Evolutionary conservation across 345 rosid genomes (phyloP), one percentile per base, ranked within the genome.

Genomic region (Pistacia vera): DNA sequence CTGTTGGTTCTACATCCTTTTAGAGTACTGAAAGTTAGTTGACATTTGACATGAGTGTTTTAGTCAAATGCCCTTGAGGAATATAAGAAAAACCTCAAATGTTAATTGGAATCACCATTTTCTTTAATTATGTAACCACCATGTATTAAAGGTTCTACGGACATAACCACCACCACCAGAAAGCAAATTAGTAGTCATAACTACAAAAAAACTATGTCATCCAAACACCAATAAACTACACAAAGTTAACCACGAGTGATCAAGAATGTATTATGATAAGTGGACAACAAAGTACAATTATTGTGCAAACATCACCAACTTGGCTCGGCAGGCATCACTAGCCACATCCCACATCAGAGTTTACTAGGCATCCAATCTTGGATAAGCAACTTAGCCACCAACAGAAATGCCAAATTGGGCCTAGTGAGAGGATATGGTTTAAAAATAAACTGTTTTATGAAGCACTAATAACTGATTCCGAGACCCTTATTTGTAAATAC

Each of bases 1-100:
- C 28, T 18, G 71, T 22, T 54, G 38, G 67, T 56, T 46, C 18
- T 25, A 33, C 25, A 79, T 55, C 70, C 61, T 67, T 74, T 58
- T 52, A 55, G 7, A 44, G 35, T 69, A 57, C 11, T 56, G 22
- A 49, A 41, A 56, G 51, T 30, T 30, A 30, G 33, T 30, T 11
- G 36, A 25, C 8, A 41, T 18, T 10, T 17, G 22, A 65, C 46
- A 65, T n/a, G 11, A 65, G 11, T 41, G 46, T 44, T 63, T 41
- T 7, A 41, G 2, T 65, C 49, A 44, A 41, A 49, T 25, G 28
- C 11, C 10, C 48, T 12, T 56, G 0, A 56, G 20, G 13, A 56
- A 56, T n/a, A 36, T 56, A 17, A 44, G 13, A 4, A 9, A 20
- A 66, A 9, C 13, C 49, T 49, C 57, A 11, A 8, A n/a, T 54